Evolutionary conservation across 2,329 filamentous ascomycete genomes (phyloP).

Genomic region (Aspergillus ruber): DNA sequence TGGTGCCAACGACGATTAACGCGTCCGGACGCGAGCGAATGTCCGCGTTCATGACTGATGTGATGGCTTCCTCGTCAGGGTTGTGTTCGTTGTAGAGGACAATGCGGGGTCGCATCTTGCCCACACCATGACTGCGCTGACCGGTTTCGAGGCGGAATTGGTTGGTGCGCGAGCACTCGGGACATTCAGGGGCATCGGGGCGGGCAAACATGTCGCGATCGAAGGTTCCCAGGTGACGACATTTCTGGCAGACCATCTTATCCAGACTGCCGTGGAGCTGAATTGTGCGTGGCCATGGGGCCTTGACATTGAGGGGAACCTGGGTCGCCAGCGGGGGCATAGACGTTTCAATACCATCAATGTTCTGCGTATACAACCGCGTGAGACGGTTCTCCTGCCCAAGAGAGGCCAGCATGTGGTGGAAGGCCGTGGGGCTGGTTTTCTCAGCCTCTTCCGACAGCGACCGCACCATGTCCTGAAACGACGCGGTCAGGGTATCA

Average conservation of each 20-base stretch:
- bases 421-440: constrained; percentile 79
- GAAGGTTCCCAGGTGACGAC: constrained; percentile 68
- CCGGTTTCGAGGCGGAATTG: constrained; percentile 69
- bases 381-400: constrained; percentile 80
- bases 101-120: constrained; percentile 81
- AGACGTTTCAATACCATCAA: constrained; percentile 86
- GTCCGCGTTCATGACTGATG: constrained; percentile 80
- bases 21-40: constrained; percentile 81
- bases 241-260: constrained; percentile 97
- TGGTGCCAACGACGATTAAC: constrained; percentile 90
- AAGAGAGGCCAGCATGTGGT: constrained; percentile 86
- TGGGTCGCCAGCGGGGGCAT: constrained; percentile 72
- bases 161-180: constrained; percentile 67
- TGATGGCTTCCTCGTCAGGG: constrained; percentile 92
- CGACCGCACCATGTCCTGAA: constrained; percentile 92
- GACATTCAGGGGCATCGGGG: constrained; percentile 73
- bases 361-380: constrained; percentile 92
- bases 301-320: constrained; percentile 75
- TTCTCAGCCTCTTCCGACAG: constrained; percentile 71
- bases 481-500: constrained; percentile 77
- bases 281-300: constrained; percentile 86
- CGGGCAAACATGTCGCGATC: constrained; percentile 75
- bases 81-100: constrained; percentile 97
- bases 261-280: constrained; percentile 89
- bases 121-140: constrained; percentile 89